Evolutionary conservation across 2,329 filamentous ascomycete genomes (phyloP), one percentile per base, ranked within the genome.

Genomic region (Xylariaceae sp.): DNA sequence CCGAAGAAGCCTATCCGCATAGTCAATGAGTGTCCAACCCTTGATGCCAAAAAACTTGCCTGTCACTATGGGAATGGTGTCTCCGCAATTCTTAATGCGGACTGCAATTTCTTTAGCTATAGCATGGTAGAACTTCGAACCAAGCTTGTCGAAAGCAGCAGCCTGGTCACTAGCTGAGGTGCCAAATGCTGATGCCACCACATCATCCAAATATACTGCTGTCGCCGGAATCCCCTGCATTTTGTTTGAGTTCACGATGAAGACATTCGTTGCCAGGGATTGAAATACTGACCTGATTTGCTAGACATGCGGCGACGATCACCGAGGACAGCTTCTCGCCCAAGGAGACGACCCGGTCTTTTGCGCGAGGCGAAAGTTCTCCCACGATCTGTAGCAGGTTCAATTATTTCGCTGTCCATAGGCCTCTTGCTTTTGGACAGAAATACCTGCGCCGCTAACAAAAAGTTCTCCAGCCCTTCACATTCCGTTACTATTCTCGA

Each of bases 1-100:
- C 85, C 85, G 64, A 88, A 88, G 69, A 82, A 88, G 7, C 85
- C 85, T 50, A 80, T 81, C 9, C n/a, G 22, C 4, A 17, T 15
- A 15, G 18, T 62, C 32, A 62, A 48, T 18, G 42, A 42, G 7
- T 39, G 10, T 36, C 5, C 1, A 32, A 30, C 5, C 17, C 2
- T 27, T 3, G n/a, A 38, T 32, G 15, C 3, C 4, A 6, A 6
- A 27, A 10, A 14, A 41, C 58, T 50, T 55, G 51, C 60, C 62
- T 43, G 62, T 62, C n/a, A 64, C 60, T 12, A 63, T 58, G 33
- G 62, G 60, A 17, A 63, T 61, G 36, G 60, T 55, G 14, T 42
- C 42, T 36, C 54, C 55, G 40, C 60, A 63, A 10, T 62, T 59
- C 32, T 48, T 53, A n/a, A 63, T 52, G 17, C 55, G 55, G 17